Conservation (phyloP, 805 yeast species). For the Citeromyces nyonsensis region DNA sequence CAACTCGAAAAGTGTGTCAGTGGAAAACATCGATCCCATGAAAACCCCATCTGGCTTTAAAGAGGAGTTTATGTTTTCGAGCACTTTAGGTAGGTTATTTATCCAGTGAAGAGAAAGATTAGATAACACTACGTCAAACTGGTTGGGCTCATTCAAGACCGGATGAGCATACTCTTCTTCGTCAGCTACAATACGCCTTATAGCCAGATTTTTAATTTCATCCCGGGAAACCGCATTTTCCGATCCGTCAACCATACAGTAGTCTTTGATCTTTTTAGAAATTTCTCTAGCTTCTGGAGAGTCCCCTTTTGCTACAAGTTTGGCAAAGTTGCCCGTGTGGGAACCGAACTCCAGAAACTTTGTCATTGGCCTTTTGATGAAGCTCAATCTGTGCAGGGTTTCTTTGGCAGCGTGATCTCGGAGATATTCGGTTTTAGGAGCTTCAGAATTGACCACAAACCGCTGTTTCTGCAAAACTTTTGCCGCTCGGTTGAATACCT, state of each 20-base stretch:
- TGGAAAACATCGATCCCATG: conserved; percentile 70
- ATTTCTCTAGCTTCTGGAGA: conserved; percentile 31
- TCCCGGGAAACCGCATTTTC: conserved; percentile 36
- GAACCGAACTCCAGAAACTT: conserved; percentile 59
- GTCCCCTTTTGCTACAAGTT: conserved; percentile 16
- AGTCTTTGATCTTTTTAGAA: conserved; percentile 31
- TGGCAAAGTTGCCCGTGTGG: conserved; percentile 42
- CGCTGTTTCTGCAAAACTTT: conserved; percentile 46
- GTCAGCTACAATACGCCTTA: conserved; percentile 42
- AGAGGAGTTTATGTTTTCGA: conserved; percentile 36
- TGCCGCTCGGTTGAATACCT: conserved; percentile 46
- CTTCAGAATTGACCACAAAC: conserved; percentile 27
- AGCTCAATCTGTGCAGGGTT: conserved; percentile 62
- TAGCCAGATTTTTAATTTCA: conserved; percentile 23
- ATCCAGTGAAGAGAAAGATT: conserved; percentile 75
- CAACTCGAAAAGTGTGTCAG: conserved; percentile 73
- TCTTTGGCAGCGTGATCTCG: conserved; percentile 61
- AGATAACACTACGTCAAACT: conserved; percentile 57
- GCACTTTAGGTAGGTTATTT: conserved; percentile 61
- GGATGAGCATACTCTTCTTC: conserved; percentile 45
- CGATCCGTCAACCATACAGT: conserved; percentile 58
- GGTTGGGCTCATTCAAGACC: conserved; percentile 18
- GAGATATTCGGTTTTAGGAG: conserved; percentile 51
- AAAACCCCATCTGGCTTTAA: conserved; percentile 72
- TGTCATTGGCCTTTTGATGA: conserved; percentile 48